Conservation (phyloP, 2,329 filamentous ascomycete genomes). For the Mollisiaceae sp. region DNA sequence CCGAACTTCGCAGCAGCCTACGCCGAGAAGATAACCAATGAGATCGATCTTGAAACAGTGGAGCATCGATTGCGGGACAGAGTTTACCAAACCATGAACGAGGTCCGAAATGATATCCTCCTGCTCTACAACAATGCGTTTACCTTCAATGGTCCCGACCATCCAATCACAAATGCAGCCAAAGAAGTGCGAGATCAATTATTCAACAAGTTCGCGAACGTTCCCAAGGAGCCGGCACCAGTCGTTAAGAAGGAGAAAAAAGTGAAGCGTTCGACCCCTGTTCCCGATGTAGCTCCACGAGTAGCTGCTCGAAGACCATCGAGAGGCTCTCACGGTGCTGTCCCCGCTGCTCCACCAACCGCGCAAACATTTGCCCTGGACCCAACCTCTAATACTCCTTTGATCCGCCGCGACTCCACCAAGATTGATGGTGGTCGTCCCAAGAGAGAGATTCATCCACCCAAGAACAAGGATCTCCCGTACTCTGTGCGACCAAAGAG, state of each 20-base stretch:
- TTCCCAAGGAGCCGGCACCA: conserved; percentile 55
- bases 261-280: conserved; percentile 48
- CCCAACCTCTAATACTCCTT: conserved; percentile 72
- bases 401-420: conserved; percentile 85
- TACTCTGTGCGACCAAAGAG: conserved; percentile 88
- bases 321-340: conserved; percentile 40
- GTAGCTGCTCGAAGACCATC: conserved; percentile 46
- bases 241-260: conserved; percentile 68
- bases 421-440: conserved; percentile 78
- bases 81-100: conserved; percentile 71
- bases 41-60: conserved; percentile 85
- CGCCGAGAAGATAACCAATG: conserved; percentile 69
- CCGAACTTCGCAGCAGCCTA: conserved; percentile 78
- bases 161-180: conserved; percentile 68
- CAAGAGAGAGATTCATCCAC: conserved; percentile 91
- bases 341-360: conserved; percentile 45
- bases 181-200: conserved; percentile 63
- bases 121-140: conserved; percentile 81
- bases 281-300: conserved; percentile 46
- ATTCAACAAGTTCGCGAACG: conserved; percentile 55
- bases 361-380: conserved; percentile 74
- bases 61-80: conserved; percentile 75
- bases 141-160: conserved; percentile 80
- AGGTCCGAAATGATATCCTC: conserved; percentile 75
- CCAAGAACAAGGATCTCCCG: conserved; percentile 88